Conservation (phyloP, 116 monocot genomes). For the Posidonia oceanica region DNA sequence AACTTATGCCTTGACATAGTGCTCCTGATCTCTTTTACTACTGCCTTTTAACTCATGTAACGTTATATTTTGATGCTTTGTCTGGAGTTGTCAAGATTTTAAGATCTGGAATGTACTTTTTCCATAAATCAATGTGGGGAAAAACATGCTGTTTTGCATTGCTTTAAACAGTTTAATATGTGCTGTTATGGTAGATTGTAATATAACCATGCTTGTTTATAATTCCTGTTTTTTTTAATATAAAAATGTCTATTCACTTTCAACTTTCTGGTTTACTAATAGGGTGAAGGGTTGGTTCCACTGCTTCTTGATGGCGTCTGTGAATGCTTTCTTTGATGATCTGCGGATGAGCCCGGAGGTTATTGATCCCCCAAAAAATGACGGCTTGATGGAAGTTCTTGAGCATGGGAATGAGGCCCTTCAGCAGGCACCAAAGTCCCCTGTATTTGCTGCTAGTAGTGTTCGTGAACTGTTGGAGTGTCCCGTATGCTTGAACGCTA, state of each 20-base stretch:
- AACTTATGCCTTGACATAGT: background rate
- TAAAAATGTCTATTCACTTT: background rate
- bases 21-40: background rate
- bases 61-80: background rate
- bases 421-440: constrained; percentile 40
- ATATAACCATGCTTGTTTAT: background rate
- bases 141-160: no score
- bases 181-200: no score
- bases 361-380: constrained; percentile 37
- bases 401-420: constrained; percentile 29
- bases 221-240: background rate
- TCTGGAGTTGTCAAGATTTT: background rate
- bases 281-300: background rate
- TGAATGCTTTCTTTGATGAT: constrained; percentile 36
- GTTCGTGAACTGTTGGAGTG: constrained; percentile 79
- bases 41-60: background rate
- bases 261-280: constrained; percentile 1
- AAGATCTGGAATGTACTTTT: no score
- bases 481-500: constrained; percentile 70
- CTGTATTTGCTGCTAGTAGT: constrained; percentile 38
- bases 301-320: constrained; percentile 31
- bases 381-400: constrained; percentile 24
- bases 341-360: constrained; percentile 30
- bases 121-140: no score
- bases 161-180: no score